A percentile compares a stretch with the other conserved stretches of the same genome.
phyloP scores from a whole-genome alignment of 352 stramenopile species.

The Pythium brachiatum region DNA sequence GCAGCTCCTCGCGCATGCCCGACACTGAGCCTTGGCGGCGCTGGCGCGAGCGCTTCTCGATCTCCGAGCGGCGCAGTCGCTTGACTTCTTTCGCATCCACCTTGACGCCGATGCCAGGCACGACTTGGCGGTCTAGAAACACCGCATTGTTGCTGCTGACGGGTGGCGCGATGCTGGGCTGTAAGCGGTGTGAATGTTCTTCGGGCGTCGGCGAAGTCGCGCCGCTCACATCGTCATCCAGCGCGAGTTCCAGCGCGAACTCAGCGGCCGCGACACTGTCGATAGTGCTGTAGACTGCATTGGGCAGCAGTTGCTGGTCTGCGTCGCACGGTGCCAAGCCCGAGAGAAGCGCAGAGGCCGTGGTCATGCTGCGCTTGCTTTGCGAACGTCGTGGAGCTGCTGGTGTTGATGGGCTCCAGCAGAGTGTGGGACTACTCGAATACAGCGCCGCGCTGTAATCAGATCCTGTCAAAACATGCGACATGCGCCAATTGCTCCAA shows the following conservation, averaged over 20 bases:
- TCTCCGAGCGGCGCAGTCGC: slow-evolving; percentile 51
- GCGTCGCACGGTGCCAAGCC: neutral
- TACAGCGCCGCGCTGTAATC: neutral
- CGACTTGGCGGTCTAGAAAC: slow-evolving; percentile 1
- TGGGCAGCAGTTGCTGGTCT: neutral
- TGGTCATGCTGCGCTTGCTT: neutral
- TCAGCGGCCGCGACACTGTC: neutral
- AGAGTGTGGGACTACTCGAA: neutral
- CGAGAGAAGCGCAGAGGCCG: neutral
- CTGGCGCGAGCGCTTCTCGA: slow-evolving; percentile 59
- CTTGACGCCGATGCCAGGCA: slow-evolving; percentile 23
- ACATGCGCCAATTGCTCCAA: neutral
- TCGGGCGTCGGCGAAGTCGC: slow-evolving; percentile 5
- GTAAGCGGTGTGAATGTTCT: neutral
- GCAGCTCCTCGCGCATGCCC: slow-evolving; percentile 52
- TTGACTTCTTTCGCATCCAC: slow-evolving; percentile 20
- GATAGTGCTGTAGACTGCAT: neutral
- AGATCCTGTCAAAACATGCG: neutral
- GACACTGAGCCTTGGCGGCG: slow-evolving; percentile 43
- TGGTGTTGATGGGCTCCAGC: neutral
- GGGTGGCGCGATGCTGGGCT: slow-evolving; percentile 15
- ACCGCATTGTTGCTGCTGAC: neutral
- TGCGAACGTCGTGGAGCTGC: neutral
- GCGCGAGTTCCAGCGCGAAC: neutral
- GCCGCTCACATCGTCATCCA: neutral